Percentiles rank a stretch among this genome's conserved stretches.
phyloP scores from a whole-genome alignment of 1,284 basidiomycete genomes.

The Cutaneotrichosporon dermatis region DNA sequence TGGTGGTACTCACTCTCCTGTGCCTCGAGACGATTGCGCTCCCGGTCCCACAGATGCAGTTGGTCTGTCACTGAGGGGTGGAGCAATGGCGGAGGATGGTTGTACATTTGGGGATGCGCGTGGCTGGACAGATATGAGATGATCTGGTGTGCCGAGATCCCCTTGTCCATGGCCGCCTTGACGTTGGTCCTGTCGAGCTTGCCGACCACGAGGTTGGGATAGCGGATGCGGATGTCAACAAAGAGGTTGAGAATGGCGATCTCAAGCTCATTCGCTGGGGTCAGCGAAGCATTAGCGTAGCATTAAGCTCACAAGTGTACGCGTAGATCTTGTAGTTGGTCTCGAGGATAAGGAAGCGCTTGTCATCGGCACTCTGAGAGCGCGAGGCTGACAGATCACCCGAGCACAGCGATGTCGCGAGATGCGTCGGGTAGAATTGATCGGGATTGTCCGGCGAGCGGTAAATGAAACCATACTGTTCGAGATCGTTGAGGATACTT shows the following conservation, averaged over 20 bases:
- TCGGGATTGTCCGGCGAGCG: slow-evolving; percentile 54
- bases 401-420: slow-evolving; percentile 82
- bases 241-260: slow-evolving; percentile 96
- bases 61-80: slow-evolving; percentile 82
- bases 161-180: slow-evolving; percentile 86
- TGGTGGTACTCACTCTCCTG: slow-evolving; percentile 62
- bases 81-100: slow-evolving; percentile 56
- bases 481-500: slow-evolving; percentile 70
- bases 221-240: slow-evolving; percentile 84
- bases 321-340: slow-evolving; percentile 98
- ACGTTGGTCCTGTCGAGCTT: slow-evolving; percentile 92
- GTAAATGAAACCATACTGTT: slow-evolving; percentile 92
- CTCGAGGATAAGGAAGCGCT: slow-evolving; percentile 94
- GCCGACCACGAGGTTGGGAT: slow-evolving; percentile 93
- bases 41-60: slow-evolving; percentile 94
- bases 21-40: slow-evolving; percentile 84
- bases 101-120: slow-evolving; percentile 97
- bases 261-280: slow-evolving; percentile 82
- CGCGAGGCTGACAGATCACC: slow-evolving; percentile 59
- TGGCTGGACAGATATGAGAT: slow-evolving; percentile 91
- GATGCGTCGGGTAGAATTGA: slow-evolving; percentile 90
- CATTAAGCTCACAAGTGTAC: slow-evolving; percentile 60
- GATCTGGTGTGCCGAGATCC: slow-evolving; percentile 96
- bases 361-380: slow-evolving; percentile 47
- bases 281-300: not conserved